Evolutionary conservation across 352 stramenopile species (phyloP), one percentile per base, ranked within the genome.

Genomic region (Globisporangium acanthophoron): DNA sequence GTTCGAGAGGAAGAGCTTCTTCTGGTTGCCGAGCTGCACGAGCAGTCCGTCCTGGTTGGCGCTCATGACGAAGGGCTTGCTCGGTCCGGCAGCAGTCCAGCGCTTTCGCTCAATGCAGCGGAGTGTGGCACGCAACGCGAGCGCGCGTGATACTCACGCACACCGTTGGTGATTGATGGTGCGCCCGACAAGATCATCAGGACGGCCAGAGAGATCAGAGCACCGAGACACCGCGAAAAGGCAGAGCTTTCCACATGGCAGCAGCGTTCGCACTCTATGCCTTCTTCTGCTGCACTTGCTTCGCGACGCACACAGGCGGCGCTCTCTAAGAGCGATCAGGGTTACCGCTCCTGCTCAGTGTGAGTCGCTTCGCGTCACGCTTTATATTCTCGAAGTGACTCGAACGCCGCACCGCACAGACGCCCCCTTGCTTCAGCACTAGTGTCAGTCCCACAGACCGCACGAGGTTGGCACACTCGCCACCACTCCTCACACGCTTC

Each of bases 11-110:
- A 58, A 74, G 45, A 74, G 64, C 49, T 71, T 69, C 47, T 74
- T 74, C 56, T 71, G 59, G 64, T 71, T 71, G 49, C 53, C 61
- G 20, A 74, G 64, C 54, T 74, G 64, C 57, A 74, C 64, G 58
- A 71, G 67, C 49, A 71, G 61, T 2, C 67, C 64, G 52, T 71
- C 67, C 20, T 44, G 40, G 35, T 53, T 50, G 13, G 37, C 31
- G 41, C 31, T 58, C 49, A 63, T 63, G 39, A 39, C 6, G 37
- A 43, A 18, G 37, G 8, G 37, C 37, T 5, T 3, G 18, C 11
- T 15, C 35, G 9, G 35, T 15, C 35, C 11, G 8, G 8, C 9
- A 3, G 8, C 12, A 16, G 35, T 41, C 35, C 11, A 13, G 16
- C 12, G 37, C 37, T 43, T 43, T 41, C 35, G 35, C 8, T 7